These are phyloP conservation scores for Thuidium tamariscinum DNA, from an alignment of 225 moss, liverwort and hornwort genomes.

Conservation along the genomic window DNA sequence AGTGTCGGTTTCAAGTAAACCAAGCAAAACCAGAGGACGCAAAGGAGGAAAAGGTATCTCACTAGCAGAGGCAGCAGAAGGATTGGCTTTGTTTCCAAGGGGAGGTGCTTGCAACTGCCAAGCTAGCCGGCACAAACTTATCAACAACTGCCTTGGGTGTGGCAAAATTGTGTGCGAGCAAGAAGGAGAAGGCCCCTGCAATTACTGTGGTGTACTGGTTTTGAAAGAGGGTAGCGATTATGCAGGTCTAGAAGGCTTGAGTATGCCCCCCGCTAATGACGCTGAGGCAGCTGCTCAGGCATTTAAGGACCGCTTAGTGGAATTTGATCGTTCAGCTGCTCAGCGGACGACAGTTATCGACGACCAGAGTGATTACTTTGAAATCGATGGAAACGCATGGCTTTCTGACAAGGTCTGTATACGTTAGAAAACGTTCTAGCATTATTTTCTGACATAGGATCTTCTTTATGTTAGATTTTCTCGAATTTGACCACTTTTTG, in stretches of 20 bases:
- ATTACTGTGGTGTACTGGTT: slow-evolving; percentile 72
- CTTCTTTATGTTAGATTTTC: background rate
- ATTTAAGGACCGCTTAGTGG: slow-evolving; percentile 84
- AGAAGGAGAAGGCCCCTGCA: slow-evolving; percentile 96
- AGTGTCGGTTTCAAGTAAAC: slow-evolving; percentile 33
- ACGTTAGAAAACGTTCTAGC: background rate
- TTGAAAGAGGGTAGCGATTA: slow-evolving; percentile 92
- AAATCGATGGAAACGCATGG: slow-evolving; percentile 93
- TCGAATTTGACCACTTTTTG: background rate
- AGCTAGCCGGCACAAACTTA: slow-evolving; percentile 74
- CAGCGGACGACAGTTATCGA: slow-evolving; percentile 87
- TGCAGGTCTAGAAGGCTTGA: slow-evolving; percentile 74
- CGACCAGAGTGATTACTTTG: slow-evolving; percentile 93
- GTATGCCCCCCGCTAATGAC: slow-evolving; percentile 51
- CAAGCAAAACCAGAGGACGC: slow-evolving; percentile 49
- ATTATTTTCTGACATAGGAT: background rate
- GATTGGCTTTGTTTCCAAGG: slow-evolving; percentile 47
- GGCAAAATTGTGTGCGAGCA: slow-evolving; percentile 94
- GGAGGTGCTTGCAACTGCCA: slow-evolving; percentile 84
- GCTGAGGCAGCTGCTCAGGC: slow-evolving; percentile 79
- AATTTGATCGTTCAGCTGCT: slow-evolving; percentile 77
- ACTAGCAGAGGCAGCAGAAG: slow-evolving; percentile 82
- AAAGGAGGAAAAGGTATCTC: slow-evolving; percentile 73
- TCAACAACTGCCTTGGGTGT: slow-evolving; percentile 91
- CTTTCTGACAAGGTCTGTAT: slow-evolving; percentile 64